Evolutionary conservation across 805 yeast species (phyloP).

Genomic region (Wickerhamiella nectarea): DNA sequence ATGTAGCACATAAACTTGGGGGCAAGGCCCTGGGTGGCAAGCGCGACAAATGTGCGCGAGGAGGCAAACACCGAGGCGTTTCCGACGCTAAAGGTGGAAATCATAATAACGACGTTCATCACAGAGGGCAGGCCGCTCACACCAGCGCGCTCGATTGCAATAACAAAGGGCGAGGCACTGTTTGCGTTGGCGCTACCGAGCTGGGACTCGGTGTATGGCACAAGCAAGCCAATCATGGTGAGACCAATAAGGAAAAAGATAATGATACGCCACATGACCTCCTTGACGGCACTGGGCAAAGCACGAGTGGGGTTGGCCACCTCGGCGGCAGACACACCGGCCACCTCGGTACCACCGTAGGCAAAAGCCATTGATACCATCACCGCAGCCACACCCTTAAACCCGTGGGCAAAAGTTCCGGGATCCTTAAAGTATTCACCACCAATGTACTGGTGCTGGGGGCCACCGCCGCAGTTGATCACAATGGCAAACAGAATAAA

Average conservation of each 20-base stretch:
- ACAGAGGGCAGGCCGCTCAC: conserved; percentile 54
- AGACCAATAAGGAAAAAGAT: conserved; percentile 51
- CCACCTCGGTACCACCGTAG: conserved; percentile 61
- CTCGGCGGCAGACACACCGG: conserved; percentile 67
- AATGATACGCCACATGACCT: conserved; percentile 70
- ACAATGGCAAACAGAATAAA: conserved; percentile 47
- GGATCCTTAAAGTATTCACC: conserved; percentile 57
- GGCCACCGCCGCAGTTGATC: conserved; percentile 39
- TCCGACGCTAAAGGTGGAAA: conserved; percentile 59
- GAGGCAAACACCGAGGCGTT: conserved; percentile 61
- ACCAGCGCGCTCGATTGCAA: conserved; percentile 54
- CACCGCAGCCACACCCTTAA: conserved; percentile 32
- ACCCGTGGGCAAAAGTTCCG: conserved; percentile 43
- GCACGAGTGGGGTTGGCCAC: conserved; percentile 51
- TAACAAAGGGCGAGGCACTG: conserved; percentile 59
- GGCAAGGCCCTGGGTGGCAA: conserved; percentile 52
- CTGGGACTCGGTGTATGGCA: conserved; percentile 45
- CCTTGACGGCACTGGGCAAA: conserved; percentile 63
- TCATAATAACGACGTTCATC: conserved; percentile 55
- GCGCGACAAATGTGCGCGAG: conserved; percentile 54
- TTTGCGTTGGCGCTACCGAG: conserved; percentile 42
- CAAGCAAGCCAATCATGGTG: conserved; percentile 51
- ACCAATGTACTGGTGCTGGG: conserved; percentile 56
- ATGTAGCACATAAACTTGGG: conserved; percentile 50
- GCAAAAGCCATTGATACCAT: conserved; percentile 58